A percentile compares a stretch with the other conserved stretches of the same genome.
phyloP scores from a whole-genome alignment of 768 basidiomycete species.

The Phlebiopsis gigantea region DNA sequence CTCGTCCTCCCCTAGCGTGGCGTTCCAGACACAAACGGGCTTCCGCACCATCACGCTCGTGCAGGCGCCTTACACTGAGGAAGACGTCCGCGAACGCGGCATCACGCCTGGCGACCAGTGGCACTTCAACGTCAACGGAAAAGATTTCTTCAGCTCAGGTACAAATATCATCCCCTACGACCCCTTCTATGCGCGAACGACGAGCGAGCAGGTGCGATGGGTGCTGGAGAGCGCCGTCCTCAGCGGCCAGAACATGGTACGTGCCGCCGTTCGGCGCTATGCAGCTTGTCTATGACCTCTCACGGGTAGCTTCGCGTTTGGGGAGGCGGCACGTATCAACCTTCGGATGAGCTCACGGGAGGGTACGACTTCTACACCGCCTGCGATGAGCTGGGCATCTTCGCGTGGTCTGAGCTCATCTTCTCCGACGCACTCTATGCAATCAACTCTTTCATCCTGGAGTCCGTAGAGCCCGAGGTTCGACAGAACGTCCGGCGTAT shows the following conservation, averaged over 20 bases:
- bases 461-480: conserved; percentile 48
- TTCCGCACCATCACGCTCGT: conserved; percentile 56
- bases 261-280: conserved; percentile 17
- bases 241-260: conserved; percentile 57
- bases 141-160: conserved; percentile 48
- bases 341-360: conserved; percentile 31
- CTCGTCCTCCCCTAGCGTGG: conserved; percentile 11
- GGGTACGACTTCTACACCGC: conserved; percentile 52
- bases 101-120: conserved; percentile 58
- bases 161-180: conserved; percentile 61
- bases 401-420: conserved; percentile 59
- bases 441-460: conserved; percentile 47
- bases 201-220: conserved; percentile 47
- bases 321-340: conserved; percentile 45
- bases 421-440: conserved; percentile 55
- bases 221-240: conserved; percentile 48
- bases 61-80: conserved; percentile 41
- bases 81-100: conserved; percentile 39
- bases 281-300: no score
- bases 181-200: conserved; percentile 49
- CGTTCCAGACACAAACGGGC: conserved; percentile 43
- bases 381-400: conserved; percentile 56
- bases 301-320: conserved; percentile 59
- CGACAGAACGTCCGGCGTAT: conserved; percentile 51
- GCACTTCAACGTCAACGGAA: conserved; percentile 57